Evolutionary conservation across 2,329 filamentous ascomycete species (phyloP), one percentile per base, ranked within the genome.

Genomic region (Rhynchosporium graminicola): DNA sequence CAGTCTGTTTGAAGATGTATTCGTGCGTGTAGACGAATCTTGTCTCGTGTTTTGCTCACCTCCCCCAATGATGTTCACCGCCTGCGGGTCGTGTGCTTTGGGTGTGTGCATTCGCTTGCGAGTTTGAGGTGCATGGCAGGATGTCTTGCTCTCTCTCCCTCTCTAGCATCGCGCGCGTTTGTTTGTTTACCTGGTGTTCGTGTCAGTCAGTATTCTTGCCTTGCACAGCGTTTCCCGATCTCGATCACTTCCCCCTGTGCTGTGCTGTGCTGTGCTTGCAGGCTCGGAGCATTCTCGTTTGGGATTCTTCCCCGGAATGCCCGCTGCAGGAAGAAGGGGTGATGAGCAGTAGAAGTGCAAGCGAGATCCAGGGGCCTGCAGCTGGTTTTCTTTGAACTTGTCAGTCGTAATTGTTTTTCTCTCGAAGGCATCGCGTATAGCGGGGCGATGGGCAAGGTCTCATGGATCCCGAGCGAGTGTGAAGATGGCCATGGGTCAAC

Each of bases 311-410:
- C 12, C 36, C 40, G 42, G n/a, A n/a, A n/a, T 7, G 7, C 6
- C 13, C 6, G n/a, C 52, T 28, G 40, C 36, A 20, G 38, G n/a
- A 45, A 20, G 42, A 4, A 10, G 42, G 36, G 12, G 28, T 9
- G 38, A 38, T 13, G 47, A 33, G 26, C 33, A 52, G 48, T n/a
- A 10, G 48, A 52, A 52, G 54, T n/a, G 3, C 10, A 48, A 57
- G 54, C 63, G 63, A 64, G 57, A 62, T 62, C 63, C 62, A 64
- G 57, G 63, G 63, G 59, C 26, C 50, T 63, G 46, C 58, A 55
- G 61, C 59, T 61, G 56, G 50, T 61, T 54, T 20, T 20, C 20
- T 20, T 20, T 20, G 20, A 20, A 20, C 20, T 20, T 20, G 20
- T 20, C 15, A 36, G 3, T 54, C 36, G 28, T 33, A 26, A 26